phyloP scores from a whole-genome alignment of 2,329 filamentous ascomycete genomes.

The Eurotiales sp. region DNA sequence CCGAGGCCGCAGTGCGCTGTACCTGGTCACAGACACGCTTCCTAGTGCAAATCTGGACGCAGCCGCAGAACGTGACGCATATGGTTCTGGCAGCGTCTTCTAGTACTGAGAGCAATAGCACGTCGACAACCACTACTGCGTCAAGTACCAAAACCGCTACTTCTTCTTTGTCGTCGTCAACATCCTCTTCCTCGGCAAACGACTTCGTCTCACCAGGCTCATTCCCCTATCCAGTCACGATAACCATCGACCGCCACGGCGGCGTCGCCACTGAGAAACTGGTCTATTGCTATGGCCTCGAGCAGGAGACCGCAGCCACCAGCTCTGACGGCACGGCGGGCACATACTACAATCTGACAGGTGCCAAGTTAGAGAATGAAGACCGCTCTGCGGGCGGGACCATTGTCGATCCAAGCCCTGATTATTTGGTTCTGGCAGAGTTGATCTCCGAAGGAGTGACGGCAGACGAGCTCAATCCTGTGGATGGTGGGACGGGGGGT shows the following conservation, averaged over 20 bases:
- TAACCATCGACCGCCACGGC: slow-evolving; percentile 59
- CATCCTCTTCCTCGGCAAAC: slow-evolving; percentile 35
- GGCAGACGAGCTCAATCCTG: slow-evolving; percentile 25
- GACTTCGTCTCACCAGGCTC: slow-evolving; percentile 52
- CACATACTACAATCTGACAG: slow-evolving; percentile 43
- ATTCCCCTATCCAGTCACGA: slow-evolving; percentile 59
- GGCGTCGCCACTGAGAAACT: slow-evolving; percentile 53
- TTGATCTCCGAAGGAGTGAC: not conserved
- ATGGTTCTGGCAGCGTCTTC: slow-evolving; percentile 19
- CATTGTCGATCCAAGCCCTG: slow-evolving; percentile 49
- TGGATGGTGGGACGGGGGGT: slow-evolving; percentile 58
- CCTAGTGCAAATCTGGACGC: slow-evolving; percentile 62
- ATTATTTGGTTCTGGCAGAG: slow-evolving; percentile 35
- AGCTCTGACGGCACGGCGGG: slow-evolving; percentile 55
- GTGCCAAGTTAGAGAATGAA: slow-evolving; percentile 51
- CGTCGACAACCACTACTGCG: slow-evolving; percentile 15
- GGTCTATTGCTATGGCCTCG: slow-evolving; percentile 58
- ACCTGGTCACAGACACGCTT: slow-evolving; percentile 61
- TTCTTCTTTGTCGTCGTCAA: slow-evolving; percentile 13
- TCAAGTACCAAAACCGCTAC: slow-evolving; percentile 19
- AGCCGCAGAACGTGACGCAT: slow-evolving; percentile 29
- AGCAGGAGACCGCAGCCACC: slow-evolving; percentile 38
- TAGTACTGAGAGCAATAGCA: slow-evolving; percentile 14
- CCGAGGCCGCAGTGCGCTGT: slow-evolving; percentile 48
- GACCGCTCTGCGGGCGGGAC: slow-evolving; percentile 49